Percentiles rank a stretch among this genome's conserved stretches.
phyloP scores from a whole-genome alignment of 192 early-diverging fungal genomes.

The Kickxella alabastrina region DNA sequence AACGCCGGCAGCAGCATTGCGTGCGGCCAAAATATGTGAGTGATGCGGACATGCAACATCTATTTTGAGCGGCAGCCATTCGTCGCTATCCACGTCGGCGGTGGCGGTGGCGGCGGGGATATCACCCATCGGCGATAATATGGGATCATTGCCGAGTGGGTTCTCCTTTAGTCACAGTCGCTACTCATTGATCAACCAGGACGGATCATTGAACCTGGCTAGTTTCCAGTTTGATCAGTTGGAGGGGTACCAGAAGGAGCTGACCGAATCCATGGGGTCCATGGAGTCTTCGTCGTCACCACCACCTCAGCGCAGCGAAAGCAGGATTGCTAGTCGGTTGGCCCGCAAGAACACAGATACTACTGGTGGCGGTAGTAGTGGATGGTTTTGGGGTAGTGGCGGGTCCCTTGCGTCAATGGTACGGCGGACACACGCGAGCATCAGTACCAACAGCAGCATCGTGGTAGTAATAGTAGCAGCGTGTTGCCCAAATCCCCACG shows the following conservation, averaged over 20 bases:
- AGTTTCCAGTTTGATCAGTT: conserved; percentile 47
- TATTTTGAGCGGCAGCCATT: conserved; percentile 12
- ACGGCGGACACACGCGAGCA: too few species aligned
- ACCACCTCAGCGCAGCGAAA: conserved; percentile 21
- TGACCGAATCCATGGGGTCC: conserved; percentile 17
- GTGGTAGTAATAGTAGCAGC: too few species aligned
- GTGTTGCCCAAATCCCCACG: too few species aligned
- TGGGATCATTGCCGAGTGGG: conserved; percentile 29
- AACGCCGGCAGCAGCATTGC: not conserved
- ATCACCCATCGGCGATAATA: not conserved
- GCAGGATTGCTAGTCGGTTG: conserved; percentile 16
- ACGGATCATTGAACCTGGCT: conserved; percentile 44
- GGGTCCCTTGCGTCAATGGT: too few species aligned
- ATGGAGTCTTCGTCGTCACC: not conserved
- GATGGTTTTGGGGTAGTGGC: conserved; percentile 43
- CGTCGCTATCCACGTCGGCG: conserved; percentile 8
- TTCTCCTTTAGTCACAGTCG: conserved; percentile 50
- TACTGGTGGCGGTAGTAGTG: not conserved
- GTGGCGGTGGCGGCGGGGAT: not conserved
- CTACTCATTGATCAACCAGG: conserved; percentile 49
- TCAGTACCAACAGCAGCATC: too few species aligned
- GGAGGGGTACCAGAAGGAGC: conserved; percentile 43
- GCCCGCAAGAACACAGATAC: conserved; percentile 18
- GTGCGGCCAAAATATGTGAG: not conserved
- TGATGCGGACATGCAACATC: not conserved